Evolutionary conservation across 495 filamentous ascomycete genomes (phyloP), one percentile per base, ranked within the genome.

Genomic region (Thozetella sp.): DNA sequence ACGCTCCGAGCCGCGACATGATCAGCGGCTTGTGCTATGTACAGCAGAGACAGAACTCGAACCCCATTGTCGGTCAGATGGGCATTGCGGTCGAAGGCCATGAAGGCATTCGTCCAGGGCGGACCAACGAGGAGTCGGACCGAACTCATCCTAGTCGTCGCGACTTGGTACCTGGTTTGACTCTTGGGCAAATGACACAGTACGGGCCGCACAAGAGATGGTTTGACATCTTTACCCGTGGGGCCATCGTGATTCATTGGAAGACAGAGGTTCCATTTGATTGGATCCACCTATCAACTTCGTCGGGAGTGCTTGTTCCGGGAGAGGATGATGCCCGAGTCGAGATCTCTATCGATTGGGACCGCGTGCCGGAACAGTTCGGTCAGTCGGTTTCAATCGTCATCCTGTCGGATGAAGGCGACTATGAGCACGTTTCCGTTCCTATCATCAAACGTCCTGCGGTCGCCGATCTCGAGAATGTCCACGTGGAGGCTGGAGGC

Each of bases 1-100:
- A 85, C 58, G 80, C 83, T 59, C 75, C 83, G 6, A 84, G 83
- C 74, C 72, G 82, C 23, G 80, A 86, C 56, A 76, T 74, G 1
- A 66, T 81, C 22, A 78, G 83, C 15, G 70, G 66, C 2, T 59
- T 86, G 12, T 64, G 74, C 10, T 85, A 74, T 60, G 73, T 80
- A 22, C 74, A 79, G 55, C 51, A 54, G 25, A 51, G 59, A 67
- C 19, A 55, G 63, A 61, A 61, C n/a, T 78, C 82, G 46, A 72
- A 72, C 12, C 75, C 76, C 20, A 64, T 83, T 2, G 73, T 76
- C 0, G 84, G 85, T 1, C 76, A 82, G 24, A 74, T 88, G 61
- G 85, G 85, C 22, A 74, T 88, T 40, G 71, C 77, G 9, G 73
- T 84, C 24, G 81, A 87, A 26, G 52, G 52, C 25, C 52, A 54